Evolutionary conservation across 2,329 filamentous ascomycete species (phyloP).

Genomic region (Hymenoscyphus fraxineus): DNA sequence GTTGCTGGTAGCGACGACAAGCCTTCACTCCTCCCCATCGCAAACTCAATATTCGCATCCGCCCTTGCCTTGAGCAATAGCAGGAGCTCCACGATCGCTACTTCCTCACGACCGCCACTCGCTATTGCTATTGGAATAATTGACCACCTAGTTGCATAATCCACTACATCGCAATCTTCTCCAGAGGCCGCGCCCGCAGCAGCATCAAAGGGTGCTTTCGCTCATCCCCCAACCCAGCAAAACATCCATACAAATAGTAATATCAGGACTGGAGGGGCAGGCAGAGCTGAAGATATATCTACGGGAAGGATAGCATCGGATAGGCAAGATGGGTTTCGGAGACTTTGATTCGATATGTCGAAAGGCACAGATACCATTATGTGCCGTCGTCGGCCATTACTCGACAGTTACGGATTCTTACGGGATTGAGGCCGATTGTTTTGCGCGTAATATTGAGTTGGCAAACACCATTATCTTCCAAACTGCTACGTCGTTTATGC

Average conservation of each 20-base stretch:
- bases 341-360: slow-evolving; percentile 85
- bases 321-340: slow-evolving; percentile 70
- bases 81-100: slow-evolving; percentile 23
- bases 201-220: slow-evolving; percentile 2
- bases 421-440: slow-evolving; percentile 86
- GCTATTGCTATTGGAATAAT: slow-evolving; percentile 10
- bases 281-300: not conserved
- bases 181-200: not conserved
- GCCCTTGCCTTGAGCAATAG: not conserved
- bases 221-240: slow-evolving; percentile 13
- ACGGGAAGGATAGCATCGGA: slow-evolving; percentile 1
- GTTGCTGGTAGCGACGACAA: slow-evolving; percentile 13
- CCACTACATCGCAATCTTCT: not conserved
- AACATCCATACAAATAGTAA: slow-evolving; percentile 14
- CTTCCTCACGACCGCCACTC: slow-evolving; percentile 20
- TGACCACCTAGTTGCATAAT: not conserved
- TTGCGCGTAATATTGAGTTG: slow-evolving; percentile 89
- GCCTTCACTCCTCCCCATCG: slow-evolving; percentile 3
- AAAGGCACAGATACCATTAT: slow-evolving; percentile 81
- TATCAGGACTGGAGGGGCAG: slow-evolving; percentile 12
- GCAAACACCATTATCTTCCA: slow-evolving; percentile 99
- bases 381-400: slow-evolving; percentile 75
- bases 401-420: slow-evolving; percentile 62
- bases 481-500: slow-evolving; percentile 83
- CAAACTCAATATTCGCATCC: slow-evolving; percentile 7